Conservation (phyloP, 192 early-diverging fungal genomes). For the Lobulomyces angularis region DNA sequence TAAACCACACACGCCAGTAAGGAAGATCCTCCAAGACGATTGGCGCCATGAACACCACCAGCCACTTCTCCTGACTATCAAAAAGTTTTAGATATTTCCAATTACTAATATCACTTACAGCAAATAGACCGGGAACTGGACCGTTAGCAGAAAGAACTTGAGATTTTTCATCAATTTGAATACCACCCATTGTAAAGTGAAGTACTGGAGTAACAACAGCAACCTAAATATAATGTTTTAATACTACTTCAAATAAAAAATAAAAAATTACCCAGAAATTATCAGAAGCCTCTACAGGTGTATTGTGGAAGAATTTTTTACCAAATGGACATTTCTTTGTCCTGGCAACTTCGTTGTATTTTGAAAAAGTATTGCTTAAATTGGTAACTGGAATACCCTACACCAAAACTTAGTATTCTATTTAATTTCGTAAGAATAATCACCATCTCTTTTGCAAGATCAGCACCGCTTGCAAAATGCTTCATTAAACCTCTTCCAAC, state of each 20-base stretch:
- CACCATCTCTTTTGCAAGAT: slow-evolving; percentile 67
- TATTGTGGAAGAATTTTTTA: slow-evolving; percentile 48
- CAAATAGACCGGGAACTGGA: slow-evolving; percentile 71
- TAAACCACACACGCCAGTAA: slow-evolving; percentile 92
- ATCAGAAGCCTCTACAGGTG: slow-evolving; percentile 29
- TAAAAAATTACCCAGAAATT: slow-evolving; percentile 23
- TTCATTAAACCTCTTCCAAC: slow-evolving; percentile 79
- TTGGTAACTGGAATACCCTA: slow-evolving; percentile 15
- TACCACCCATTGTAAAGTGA: slow-evolving; percentile 66
- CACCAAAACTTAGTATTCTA: too few species aligned
- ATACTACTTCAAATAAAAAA: background rate
- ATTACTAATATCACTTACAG: too few species aligned
- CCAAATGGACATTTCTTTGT: slow-evolving; percentile 42
- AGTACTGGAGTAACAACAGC: slow-evolving; percentile 44
- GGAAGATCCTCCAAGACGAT: slow-evolving; percentile 87
- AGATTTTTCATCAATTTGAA: slow-evolving; percentile 63
- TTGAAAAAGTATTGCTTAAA: slow-evolving; percentile 23
- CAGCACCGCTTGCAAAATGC: slow-evolving; percentile 60
- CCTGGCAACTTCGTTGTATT: slow-evolving; percentile 39
- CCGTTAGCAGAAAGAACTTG: slow-evolving; percentile 43
- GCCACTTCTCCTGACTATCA: too few species aligned
- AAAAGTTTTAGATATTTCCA: too few species aligned
- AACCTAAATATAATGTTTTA: too few species aligned
- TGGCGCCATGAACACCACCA: slow-evolving; percentile 92
- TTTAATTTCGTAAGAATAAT: slow-evolving; percentile 32